Evolutionary conservation across 1,284 basidiomycete genomes (phyloP), one percentile per base, ranked within the genome.

Genomic region (Schizophyllum amplum): DNA sequence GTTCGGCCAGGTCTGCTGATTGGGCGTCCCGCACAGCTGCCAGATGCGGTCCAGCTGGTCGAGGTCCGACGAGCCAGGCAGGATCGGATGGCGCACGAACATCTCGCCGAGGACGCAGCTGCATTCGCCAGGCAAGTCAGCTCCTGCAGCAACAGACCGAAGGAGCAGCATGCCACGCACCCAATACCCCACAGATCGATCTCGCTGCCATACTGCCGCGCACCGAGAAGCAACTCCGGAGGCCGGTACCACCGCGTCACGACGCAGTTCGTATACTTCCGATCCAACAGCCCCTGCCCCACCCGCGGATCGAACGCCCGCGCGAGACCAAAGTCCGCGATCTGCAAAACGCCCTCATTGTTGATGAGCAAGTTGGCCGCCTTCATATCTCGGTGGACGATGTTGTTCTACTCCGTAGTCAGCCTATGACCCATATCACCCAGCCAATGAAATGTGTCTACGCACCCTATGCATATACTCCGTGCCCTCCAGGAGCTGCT

Each of bases 171-270:
- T 9, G 4, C 9, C 20, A 76, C 84, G 64, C 68, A 94, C 81
- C 95, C 96, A 54, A 98, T 85, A n/a, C 95, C 94, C 97, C 96
- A 99, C 69, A 99, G 87, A 71, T 99, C 96, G 53, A 99, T 89
- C 61, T 94, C 92, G 0, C 92, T 91, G 4, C 92, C 92, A 67
- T 99, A 99, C 62, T 90, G 82, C 52, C 86, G 80, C 33, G 92
- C 89, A 47, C 96, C 95, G 4, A 98, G 80, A 17, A 99, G 75
- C 1, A 99, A 77, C 74, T 99, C 96, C 0, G 97, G 96, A 4
- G 97, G 95, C 25, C 97, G 84, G 68, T 99, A 99, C 96, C 97
- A 99, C 49, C 95, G 77, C 7, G 96, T 99, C n/a, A 99, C 96
- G 24, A 99, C 97, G 72, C 94, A 97, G 66, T 96, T 96, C 1